Evolutionary conservation across 2,329 filamentous ascomycete genomes (phyloP), one percentile per base, ranked within the genome.

Genomic region (Monilinia laxa): DNA sequence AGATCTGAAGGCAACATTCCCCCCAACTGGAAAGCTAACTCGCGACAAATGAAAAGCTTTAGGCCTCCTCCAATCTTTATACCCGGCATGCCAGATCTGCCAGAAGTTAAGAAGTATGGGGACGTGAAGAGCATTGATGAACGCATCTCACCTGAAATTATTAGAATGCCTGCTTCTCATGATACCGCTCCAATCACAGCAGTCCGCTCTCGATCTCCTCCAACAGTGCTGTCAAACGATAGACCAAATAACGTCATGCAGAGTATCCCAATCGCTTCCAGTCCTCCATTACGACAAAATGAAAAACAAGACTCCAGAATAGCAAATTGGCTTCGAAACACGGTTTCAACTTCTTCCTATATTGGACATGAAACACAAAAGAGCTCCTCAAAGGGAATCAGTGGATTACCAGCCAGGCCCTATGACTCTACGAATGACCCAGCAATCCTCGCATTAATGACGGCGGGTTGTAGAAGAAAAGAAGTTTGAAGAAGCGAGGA

Each of bases 371-470:
- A 53, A 53, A 16, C 23, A 31, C 51, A 53, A 53, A 53, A 28
- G 7, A 51, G 4, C 23, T 53, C 51, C 51, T 53, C 51, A 18
- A 53, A 53, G 14, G 16, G 9, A 5, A 16, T 0, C 28, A 16
- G 12, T 28, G 5, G 16, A 53, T 9, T 53, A 53, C 12, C 51
- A 14, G 12, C 9, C 25, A 53, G 25, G 12, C 12, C 3, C 16
- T 14, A 53, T 28, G 51, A 28, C 18, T 28, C 23, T 53, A 25
- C 25, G 23, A 53, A 53, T 9, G 51, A 53, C 16, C 51, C 51
- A 28, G 51, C 51, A 28, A 53, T 53, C 28, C 51, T 53, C 25
- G 51, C 51, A 53, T 53, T 53, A 18, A 53, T 53, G 51, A 53
- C 51, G 3, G 51, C 51, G 28, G 51, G n/a, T 53, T 14, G 49